These are phyloP conservation scores for Actinomortierella wolfii DNA, from an alignment of 371 early-diverging fungal species.

Conservation along the genomic window DNA sequence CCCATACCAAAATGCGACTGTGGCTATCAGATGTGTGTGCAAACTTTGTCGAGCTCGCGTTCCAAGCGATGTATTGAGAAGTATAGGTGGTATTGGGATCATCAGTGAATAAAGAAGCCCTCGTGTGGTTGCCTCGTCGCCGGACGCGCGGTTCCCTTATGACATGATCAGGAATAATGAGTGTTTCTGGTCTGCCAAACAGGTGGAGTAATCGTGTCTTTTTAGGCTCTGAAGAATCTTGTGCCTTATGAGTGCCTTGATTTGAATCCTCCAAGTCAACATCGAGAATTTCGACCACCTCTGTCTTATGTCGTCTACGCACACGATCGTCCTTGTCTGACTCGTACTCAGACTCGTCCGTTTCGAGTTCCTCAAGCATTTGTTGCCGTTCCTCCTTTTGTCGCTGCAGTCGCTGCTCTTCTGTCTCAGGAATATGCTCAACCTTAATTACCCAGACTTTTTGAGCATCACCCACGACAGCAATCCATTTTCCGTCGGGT, in stretches of 20 bases:
- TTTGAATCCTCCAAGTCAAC: too few relatives aligned
- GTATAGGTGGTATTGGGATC: constrained; percentile 20
- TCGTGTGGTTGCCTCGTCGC: neutral
- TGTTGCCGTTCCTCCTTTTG: constrained; percentile 5
- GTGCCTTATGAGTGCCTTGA: too few relatives aligned
- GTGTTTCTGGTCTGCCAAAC: constrained; percentile 23
- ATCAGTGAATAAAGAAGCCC: constrained; percentile 3
- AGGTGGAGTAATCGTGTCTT: constrained; percentile 17
- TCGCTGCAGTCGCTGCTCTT: constrained; percentile 20
- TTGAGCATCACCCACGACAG: constrained; percentile 58
- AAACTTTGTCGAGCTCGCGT: constrained; percentile 54
- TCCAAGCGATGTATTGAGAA: constrained; percentile 65
- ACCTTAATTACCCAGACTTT: constrained; percentile 46
- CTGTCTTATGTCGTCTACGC: too few relatives aligned
- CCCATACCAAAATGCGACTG: constrained; percentile 55
- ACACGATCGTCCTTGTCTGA: constrained; percentile 6
- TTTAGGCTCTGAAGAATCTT: neutral
- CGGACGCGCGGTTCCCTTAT: constrained; percentile 4
- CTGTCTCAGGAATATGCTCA: constrained; percentile 35
- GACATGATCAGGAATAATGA: constrained; percentile 17
- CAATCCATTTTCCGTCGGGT: constrained; percentile 53
- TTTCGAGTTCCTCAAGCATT: constrained; percentile 5
- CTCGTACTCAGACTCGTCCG: constrained; percentile 15
- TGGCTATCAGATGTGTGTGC: constrained; percentile 64
- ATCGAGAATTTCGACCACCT: too few relatives aligned